A percentile compares a stretch with the other conserved stretches of the same genome.
Evolutionary conservation across 2,329 filamentous ascomycete genomes (phyloP).

Genomic region (Reticulascus tulasneorum): DNA sequence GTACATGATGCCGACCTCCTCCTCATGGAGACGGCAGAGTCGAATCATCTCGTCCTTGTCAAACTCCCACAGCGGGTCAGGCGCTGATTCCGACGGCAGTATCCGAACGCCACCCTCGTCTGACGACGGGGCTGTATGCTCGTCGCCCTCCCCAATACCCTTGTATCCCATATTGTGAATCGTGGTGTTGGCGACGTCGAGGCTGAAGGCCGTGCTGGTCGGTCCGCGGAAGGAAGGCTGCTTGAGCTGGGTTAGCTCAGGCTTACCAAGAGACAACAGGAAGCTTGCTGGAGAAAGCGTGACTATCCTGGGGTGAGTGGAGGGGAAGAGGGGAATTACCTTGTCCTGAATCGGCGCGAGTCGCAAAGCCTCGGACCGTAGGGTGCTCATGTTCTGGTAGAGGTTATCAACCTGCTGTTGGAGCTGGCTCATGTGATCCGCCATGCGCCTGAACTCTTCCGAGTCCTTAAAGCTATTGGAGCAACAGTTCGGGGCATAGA

Average conservation of each 20-base stretch:
- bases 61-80: constrained; percentile 78
- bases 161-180: constrained; percentile 87
- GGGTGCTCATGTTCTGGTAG: constrained; percentile 64
- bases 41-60: constrained; percentile 75
- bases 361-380: constrained; percentile 54
- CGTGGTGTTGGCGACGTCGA: constrained; percentile 83
- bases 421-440: constrained; percentile 65
- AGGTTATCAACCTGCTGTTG: constrained; percentile 83
- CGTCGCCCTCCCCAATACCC: constrained; percentile 55
- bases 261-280: constrained; percentile 37
- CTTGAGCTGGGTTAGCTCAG: constrained; percentile 45
- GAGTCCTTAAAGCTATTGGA: constrained; percentile 85
- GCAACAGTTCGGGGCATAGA: constrained; percentile 65
- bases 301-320: constrained; percentile 30
- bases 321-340: constrained; percentile 26
- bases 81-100: constrained; percentile 8
- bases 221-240: constrained; percentile 74
- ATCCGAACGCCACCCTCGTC: constrained; percentile 7
- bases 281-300: constrained; percentile 41
- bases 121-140: constrained; percentile 42
- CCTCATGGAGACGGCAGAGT: constrained; percentile 75
- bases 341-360: constrained; percentile 41
- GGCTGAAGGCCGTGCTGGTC: constrained; percentile 79
- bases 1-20: constrained; percentile 91
- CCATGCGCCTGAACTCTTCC: constrained; percentile 83